Percentiles rank a stretch among this genome's conserved stretches.
phyloP scores from a whole-genome alignment of 768 basidiomycete species.

The Lentinula aciculospora region DNA sequence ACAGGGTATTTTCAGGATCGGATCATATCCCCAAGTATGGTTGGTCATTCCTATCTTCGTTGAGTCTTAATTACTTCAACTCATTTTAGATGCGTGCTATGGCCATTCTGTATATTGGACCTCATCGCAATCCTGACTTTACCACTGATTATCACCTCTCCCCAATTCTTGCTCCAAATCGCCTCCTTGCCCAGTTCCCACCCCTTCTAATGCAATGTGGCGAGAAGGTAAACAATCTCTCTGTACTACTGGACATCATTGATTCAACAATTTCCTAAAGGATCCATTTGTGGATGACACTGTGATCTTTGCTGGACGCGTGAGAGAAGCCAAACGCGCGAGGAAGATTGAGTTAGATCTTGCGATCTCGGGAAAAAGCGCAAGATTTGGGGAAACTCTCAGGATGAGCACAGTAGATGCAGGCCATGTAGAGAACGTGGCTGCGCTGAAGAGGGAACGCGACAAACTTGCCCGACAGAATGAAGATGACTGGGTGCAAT shows the following conservation, averaged over 20 bases:
- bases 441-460: constrained; percentile 50
- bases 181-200: constrained; percentile 88
- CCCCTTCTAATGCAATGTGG: constrained; percentile 92
- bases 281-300: constrained; percentile 96
- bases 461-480: constrained; percentile 59
- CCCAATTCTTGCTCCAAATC: constrained; percentile 82
- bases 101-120: constrained; percentile 96
- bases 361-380: constrained; percentile 53
- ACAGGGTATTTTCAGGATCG: constrained; percentile 92
- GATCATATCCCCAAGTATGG: constrained; percentile 95
- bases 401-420: constrained; percentile 51
- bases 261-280: not conserved
- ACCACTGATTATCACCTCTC: constrained; percentile 94
- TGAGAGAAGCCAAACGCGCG: constrained; percentile 91
- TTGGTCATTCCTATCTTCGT: constrained; percentile 22
- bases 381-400: constrained; percentile 54
- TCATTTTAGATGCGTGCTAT: constrained; percentile 94
- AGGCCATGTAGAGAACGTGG: constrained; percentile 24
- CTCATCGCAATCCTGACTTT: constrained; percentile 91
- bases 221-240: constrained; percentile 72
- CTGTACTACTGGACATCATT: constrained; percentile 42
- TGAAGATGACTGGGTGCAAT: constrained; percentile 93
- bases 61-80: constrained; percentile 3
- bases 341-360: constrained; percentile 71
- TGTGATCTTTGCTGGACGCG: constrained; percentile 89